Percentiles rank a stretch among this genome's conserved stretches.
phyloP scores from a whole-genome alignment of 1,284 basidiomycete genomes.

The Trametes sp. region DNA sequence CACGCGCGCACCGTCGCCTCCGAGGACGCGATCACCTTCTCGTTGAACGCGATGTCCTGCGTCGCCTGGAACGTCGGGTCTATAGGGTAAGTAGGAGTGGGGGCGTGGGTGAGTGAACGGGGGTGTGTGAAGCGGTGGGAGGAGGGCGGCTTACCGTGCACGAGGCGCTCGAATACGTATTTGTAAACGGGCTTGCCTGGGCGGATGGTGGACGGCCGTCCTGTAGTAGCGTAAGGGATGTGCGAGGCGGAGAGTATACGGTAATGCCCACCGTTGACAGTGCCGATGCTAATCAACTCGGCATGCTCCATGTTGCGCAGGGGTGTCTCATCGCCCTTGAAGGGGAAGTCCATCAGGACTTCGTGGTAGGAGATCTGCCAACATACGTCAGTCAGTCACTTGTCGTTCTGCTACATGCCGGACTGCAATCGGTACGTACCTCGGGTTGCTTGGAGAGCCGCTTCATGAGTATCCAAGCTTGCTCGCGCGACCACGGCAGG shows the following conservation, averaged over 20 bases:
- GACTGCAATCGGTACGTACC: slow-evolving; percentile 54
- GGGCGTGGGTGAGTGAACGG: neutral
- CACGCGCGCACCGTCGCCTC: slow-evolving; percentile 74
- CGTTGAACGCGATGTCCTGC: slow-evolving; percentile 84
- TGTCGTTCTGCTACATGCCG: neutral
- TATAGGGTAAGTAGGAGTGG: slow-evolving; percentile 38
- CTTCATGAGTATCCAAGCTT: slow-evolving; percentile 89
- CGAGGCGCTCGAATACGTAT: slow-evolving; percentile 85
- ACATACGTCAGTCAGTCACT: slow-evolving; percentile 7
- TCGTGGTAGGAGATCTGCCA: slow-evolving; percentile 83
- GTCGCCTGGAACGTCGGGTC: slow-evolving; percentile 85
- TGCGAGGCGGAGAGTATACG: neutral
- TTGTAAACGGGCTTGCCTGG: slow-evolving; percentile 92
- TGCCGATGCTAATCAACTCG: slow-evolving; percentile 86
- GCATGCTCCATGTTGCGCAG: slow-evolving; percentile 90
- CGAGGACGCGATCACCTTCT: slow-evolving; percentile 71
- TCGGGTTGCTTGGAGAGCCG: slow-evolving; percentile 76
- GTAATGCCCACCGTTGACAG: slow-evolving; percentile 66
- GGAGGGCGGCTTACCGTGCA: slow-evolving; percentile 64
- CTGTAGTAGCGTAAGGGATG: slow-evolving; percentile 46
- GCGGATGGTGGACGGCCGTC: slow-evolving; percentile 84
- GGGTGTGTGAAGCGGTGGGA: slow-evolving; percentile 1
- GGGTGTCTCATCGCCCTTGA: slow-evolving; percentile 89
- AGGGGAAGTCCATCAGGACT: slow-evolving; percentile 84
- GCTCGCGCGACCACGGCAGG: slow-evolving; percentile 86